Percentiles rank a stretch among this genome's conserved stretches.
These are phyloP conservation scores for Myrmaecium sp. DNA, from an alignment of 2,329 filamentous ascomycete genomes.

Conservation along the genomic window DNA sequence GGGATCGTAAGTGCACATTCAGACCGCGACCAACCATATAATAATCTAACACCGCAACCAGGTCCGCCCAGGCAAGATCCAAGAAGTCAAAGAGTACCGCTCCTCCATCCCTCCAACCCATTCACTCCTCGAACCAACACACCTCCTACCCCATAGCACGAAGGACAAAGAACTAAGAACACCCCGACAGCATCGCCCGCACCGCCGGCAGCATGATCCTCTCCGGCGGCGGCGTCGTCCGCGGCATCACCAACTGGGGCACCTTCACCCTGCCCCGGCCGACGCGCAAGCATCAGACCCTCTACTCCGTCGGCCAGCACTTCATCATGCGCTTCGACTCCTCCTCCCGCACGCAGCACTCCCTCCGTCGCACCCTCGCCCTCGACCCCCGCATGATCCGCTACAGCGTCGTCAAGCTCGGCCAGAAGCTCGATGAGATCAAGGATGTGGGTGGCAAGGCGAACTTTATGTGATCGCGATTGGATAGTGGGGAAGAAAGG, in stretches of 20 bases:
- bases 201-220: slow-evolving; percentile 73
- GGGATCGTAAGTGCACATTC: slow-evolving; percentile 54
- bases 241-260: slow-evolving; percentile 91
- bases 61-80: slow-evolving; percentile 81
- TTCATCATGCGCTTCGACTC: slow-evolving; percentile 96
- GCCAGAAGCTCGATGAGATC: slow-evolving; percentile 45
- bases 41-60: slow-evolving; percentile 22
- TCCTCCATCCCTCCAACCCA: slow-evolving; percentile 6
- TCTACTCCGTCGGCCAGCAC: slow-evolving; percentile 78
- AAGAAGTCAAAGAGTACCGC: slow-evolving; percentile 86
- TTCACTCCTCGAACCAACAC: slow-evolving; percentile 2
- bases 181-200: slow-evolving; percentile 57
- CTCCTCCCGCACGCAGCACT: slow-evolving; percentile 53
- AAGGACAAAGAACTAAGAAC: slow-evolving; percentile 1
- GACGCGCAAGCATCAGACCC: slow-evolving; percentile 62
- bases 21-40: neutral
- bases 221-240: slow-evolving; percentile 69
- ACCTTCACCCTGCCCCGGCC: slow-evolving; percentile 72
- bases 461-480: too few species aligned
- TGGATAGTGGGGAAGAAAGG: too few species aligned
- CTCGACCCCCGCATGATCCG: slow-evolving; percentile 85
- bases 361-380: slow-evolving; percentile 56
- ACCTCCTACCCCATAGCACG: neutral
- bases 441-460: slow-evolving; percentile 38
- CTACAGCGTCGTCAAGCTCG: slow-evolving; percentile 73